Percentiles rank a stretch among this genome's conserved stretches.
phyloP scores from a whole-genome alignment of 352 stramenopile species.

The Globisporangium megalacanthum region DNA sequence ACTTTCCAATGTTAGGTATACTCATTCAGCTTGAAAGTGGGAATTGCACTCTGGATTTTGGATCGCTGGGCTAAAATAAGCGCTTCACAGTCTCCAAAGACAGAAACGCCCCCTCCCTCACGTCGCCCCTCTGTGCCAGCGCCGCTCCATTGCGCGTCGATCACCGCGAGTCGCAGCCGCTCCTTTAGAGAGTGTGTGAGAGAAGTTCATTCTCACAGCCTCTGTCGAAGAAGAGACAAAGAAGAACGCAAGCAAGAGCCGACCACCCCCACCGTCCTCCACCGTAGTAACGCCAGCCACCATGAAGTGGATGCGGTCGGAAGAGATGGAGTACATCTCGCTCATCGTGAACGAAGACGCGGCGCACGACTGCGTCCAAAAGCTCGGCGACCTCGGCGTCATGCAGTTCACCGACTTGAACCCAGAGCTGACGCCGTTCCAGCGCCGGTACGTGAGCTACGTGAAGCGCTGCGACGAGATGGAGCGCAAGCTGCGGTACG shows the following conservation, averaged over 20 bases:
- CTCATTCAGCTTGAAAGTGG: too few relatives aligned
- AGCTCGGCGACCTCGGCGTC: conserved; percentile 93
- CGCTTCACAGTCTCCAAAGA: too few relatives aligned
- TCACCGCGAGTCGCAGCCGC: conserved; percentile 2
- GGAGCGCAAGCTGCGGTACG: conserved; percentile 98
- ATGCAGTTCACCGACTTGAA: conserved; percentile 99
- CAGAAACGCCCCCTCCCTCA: too few relatives aligned
- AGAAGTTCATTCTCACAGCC: too few relatives aligned
- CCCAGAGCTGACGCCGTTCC: conserved; percentile 97
- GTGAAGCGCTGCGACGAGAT: conserved; percentile 99
- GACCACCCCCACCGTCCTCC: too few relatives aligned
- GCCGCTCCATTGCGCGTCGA: conserved; percentile 4
- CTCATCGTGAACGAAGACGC: conserved; percentile 98
- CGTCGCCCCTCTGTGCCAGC: too few relatives aligned
- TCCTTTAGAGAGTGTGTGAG: background rate
- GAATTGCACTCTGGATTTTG: too few relatives aligned
- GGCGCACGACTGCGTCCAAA: conserved; percentile 95
- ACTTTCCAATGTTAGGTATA: too few relatives aligned
- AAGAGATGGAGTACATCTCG: conserved; percentile 99
- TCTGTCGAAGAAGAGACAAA: too few relatives aligned
- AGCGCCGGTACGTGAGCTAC: conserved; percentile 98
- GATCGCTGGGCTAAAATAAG: too few relatives aligned
- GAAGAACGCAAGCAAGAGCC: too few relatives aligned
- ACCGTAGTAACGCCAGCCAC: background rate
- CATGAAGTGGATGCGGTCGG: conserved; percentile 97